Evolutionary conservation across 2,329 filamentous ascomycete genomes (phyloP).

Genomic region (Nigrospora sphaerica): DNA sequence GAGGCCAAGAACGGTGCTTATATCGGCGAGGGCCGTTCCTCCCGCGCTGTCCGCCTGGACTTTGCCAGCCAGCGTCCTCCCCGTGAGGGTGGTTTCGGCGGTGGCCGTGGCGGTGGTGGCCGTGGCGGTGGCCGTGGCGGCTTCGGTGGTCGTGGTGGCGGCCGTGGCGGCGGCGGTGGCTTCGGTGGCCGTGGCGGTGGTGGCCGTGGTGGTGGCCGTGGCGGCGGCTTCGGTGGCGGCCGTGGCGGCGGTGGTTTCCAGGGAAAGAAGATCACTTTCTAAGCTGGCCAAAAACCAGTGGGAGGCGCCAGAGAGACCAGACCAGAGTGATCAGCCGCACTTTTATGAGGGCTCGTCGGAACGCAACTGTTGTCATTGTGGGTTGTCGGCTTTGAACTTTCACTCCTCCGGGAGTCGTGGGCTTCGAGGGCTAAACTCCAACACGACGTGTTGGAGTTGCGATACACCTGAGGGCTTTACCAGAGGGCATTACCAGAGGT

Average conservation of each 20-base stretch:
- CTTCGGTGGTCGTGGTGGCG: conserved; percentile 41
- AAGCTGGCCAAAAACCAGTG: conserved; percentile 11
- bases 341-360: conserved; percentile 35
- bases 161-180: conserved; percentile 44
- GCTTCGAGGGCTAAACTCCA: conserved; percentile 45
- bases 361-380: conserved; percentile 45
- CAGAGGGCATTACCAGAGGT: conserved; percentile 12
- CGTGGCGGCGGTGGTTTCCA: conserved; percentile 48
- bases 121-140: conserved; percentile 35
- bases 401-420: conserved; percentile 34
- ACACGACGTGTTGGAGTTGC: conserved; percentile 25
- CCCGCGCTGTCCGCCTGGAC: conserved; percentile 76
- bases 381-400: conserved; percentile 47
- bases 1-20: conserved; percentile 61
- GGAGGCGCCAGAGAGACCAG: too few species aligned
- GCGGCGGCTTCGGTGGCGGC: conserved; percentile 33
- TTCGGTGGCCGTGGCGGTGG: conserved; percentile 43
- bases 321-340: conserved; percentile 24
- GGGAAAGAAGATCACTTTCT: conserved; percentile 69
- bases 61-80: conserved; percentile 63
- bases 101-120: conserved; percentile 38
- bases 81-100: conserved; percentile 44
- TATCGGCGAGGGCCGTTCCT: conserved; percentile 56
- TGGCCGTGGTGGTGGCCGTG: conserved; percentile 30
- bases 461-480: conserved; percentile 51